A percentile compares a stretch with the other conserved stretches of the same genome.
phyloP scores from a whole-genome alignment of 169 alveolate species.

The Cryptosporidium ubiquitum region DNA sequence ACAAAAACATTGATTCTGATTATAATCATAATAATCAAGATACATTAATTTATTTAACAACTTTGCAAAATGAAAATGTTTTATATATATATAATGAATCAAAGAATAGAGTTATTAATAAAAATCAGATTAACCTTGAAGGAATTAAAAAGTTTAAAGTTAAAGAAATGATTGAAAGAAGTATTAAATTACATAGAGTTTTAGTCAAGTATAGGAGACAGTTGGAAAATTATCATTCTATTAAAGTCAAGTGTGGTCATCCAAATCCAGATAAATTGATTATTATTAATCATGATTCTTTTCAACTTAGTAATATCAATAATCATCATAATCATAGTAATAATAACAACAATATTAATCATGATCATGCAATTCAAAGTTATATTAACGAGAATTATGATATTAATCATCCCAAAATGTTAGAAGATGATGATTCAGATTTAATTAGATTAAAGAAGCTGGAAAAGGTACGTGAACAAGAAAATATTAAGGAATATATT shows the following conservation, averaged over 20 bases:
- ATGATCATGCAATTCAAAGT: not conserved
- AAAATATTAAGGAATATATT: not conserved
- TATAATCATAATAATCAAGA: not conserved
- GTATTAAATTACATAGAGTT: not conserved
- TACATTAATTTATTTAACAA: not conserved
- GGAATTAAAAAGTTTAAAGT: not conserved
- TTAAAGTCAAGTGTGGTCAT: not conserved
- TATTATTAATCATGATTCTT: not conserved
- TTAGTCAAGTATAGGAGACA: not conserved
- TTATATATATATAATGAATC: not conserved
- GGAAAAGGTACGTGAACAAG: not conserved
- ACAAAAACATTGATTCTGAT: not conserved
- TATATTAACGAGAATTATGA: not conserved
- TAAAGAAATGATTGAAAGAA: not conserved
- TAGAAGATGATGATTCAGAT: not conserved
- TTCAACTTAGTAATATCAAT: too few relatives aligned
- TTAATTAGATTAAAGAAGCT: not conserved
- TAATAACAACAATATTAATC: not conserved
- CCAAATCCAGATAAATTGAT: not conserved
- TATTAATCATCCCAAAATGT: not conserved
- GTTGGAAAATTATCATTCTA: not conserved
- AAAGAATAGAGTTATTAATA: not conserved
- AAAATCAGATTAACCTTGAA: not conserved
- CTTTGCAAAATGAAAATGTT: not conserved
- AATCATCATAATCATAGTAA: not conserved